Evolutionary conservation across 352 stramenopile species (phyloP).

Genomic region (Phytophthora pini): DNA sequence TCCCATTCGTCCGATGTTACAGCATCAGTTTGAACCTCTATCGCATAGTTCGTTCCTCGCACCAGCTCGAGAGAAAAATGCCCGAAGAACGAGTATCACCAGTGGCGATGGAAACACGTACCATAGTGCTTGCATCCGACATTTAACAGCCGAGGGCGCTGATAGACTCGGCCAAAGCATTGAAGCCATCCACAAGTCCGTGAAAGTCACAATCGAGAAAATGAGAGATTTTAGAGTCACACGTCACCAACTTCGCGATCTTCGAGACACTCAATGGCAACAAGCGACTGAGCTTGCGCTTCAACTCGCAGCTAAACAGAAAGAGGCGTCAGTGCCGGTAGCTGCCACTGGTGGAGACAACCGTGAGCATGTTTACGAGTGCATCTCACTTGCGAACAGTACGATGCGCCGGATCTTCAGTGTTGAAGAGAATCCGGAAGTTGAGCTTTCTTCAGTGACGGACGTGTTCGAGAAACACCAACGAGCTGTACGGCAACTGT

Average conservation of each 20-base stretch:
- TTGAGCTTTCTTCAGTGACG: constrained; percentile 54
- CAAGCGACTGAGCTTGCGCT: constrained; percentile 52
- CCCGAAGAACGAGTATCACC: constrained; percentile 18
- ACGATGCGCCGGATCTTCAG: constrained; percentile 65
- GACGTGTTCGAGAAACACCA: constrained; percentile 61
- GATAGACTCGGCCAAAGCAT: constrained; percentile 44
- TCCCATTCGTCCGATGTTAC: constrained; percentile 42
- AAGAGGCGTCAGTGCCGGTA: neutral
- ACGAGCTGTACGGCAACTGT: constrained; percentile 60
- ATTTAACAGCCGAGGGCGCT: constrained; percentile 37
- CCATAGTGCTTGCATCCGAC: constrained; percentile 45
- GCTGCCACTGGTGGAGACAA: constrained; percentile 24
- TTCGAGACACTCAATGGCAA: constrained; percentile 60
- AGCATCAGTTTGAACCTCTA: constrained; percentile 52
- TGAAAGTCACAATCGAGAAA: constrained; percentile 38
- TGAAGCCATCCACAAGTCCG: constrained; percentile 38
- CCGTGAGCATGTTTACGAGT: constrained; percentile 64
- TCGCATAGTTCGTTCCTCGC: constrained; percentile 45
- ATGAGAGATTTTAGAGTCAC: constrained; percentile 42
- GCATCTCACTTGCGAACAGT: constrained; percentile 60
- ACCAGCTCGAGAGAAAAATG: constrained; percentile 26
- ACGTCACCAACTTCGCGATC: constrained; percentile 38
- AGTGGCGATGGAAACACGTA: constrained; percentile 46
- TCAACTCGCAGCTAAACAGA: constrained; percentile 35
- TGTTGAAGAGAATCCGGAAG: constrained; percentile 55